Evolutionary conservation across 768 basidiomycete genomes (phyloP), one percentile per base, ranked within the genome.

Genomic region (Lentinula boryana): DNA sequence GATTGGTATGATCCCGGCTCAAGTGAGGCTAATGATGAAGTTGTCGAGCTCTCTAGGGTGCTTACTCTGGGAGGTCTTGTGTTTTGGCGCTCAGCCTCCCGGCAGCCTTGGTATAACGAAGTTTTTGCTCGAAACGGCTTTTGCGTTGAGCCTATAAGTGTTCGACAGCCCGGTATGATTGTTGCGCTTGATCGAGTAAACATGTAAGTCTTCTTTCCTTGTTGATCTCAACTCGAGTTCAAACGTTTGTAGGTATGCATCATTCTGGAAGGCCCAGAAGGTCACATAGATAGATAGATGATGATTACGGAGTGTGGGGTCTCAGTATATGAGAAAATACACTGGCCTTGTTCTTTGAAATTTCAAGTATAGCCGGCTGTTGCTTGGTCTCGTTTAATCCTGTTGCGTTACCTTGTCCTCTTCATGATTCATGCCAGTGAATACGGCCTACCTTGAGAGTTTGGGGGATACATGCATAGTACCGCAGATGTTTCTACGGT

Each of bases 81-180:
- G 4, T 77, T 84, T 57, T 86, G 81, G 81, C 71, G 85, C 0
- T 80, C 77, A 13, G 83, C 84, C 1, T 79, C 75, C 4, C 79
- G 77, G 66, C 68, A 71, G 31, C 84, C 84, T 1, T 84, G 84
- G 84, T 85, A 84, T 65, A 74, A 71, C 51, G 71, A 76, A 52
- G 77, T 79, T n/a, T 84, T 84, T 51, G 9, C 18, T 13, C 5
- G 44, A 27, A 21, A 33, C 13, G 56, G 56, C 9, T 55, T 58
- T 46, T 15, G 3, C 8, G 56, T 58, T 13, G 43, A 58, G 41
- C 8, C 56, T 10, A 7, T 58, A 9, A 46, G 27, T 46, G 41
- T 58, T 21, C 27, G 56, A 46, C 15, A 46, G 40, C 31, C 2
- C 7, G 56, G 56, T 10, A 21, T 18, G n/a, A 23, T 2, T 16